Evolutionary conservation across 2,329 filamentous ascomycete species (phyloP).

Genomic region (Sarocladiaceae sp.): DNA sequence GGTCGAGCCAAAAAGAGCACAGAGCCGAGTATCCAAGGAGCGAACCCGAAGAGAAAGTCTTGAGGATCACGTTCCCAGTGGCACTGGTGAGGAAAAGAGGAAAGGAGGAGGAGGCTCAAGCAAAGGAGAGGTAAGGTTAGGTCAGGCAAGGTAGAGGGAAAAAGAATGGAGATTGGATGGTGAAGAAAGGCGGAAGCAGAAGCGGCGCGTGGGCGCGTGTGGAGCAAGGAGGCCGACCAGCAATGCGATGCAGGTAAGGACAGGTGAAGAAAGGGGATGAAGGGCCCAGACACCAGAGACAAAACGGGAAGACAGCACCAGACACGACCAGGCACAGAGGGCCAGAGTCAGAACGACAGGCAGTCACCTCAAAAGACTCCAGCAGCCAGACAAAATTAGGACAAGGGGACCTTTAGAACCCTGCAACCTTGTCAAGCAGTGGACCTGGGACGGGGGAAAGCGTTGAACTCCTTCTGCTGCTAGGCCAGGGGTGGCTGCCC

Average conservation of each 20-base stretch:
- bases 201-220: slow-evolving; percentile 2
- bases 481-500: not conserved
- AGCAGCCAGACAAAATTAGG: not conserved
- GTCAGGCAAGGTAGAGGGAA: not conserved
- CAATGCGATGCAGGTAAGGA: not conserved
- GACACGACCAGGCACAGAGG: too few species aligned
- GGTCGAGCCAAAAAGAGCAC: slow-evolving; percentile 7
- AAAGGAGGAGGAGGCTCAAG: not conserved
- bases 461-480: not conserved
- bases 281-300: not conserved
- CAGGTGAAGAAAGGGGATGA: not conserved
- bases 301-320: too few species aligned
- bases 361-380: too few species aligned
- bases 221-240: slow-evolving; percentile 1
- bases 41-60: slow-evolving; percentile 4
- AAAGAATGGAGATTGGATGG: slow-evolving; percentile 9
- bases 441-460: not conserved
- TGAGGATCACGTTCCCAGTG: slow-evolving; percentile 8
- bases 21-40: slow-evolving; percentile 7
- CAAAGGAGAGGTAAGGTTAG: not conserved
- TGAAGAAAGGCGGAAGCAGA: slow-evolving; percentile 9
- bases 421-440: slow-evolving; percentile 3
- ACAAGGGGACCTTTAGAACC: slow-evolving; percentile 1
- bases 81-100: slow-evolving; percentile 7
- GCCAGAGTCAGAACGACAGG: too few species aligned